A percentile compares a stretch with the other conserved stretches of the same genome.
phyloP scores from a whole-genome alignment of 371 early-diverging fungal genomes.

The Syncephalis fuscata region DNA sequence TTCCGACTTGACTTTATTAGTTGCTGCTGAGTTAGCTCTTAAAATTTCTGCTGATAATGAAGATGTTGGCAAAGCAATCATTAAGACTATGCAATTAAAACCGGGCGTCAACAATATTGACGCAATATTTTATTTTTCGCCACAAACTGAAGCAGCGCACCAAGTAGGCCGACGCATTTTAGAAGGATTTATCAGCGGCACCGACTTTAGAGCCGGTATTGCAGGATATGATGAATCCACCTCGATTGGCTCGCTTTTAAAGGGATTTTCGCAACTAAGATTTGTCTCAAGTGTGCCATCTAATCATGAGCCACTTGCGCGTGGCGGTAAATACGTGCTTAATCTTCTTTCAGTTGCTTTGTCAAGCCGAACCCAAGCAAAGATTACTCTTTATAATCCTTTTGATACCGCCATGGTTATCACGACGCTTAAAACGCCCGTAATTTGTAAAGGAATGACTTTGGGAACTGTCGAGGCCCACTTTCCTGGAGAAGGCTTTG shows the following conservation, averaged over 20 bases:
- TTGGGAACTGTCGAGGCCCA: too few relatives aligned
- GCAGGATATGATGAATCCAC: conserved; percentile 5
- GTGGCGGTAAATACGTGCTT: not conserved
- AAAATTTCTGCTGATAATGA: too few relatives aligned
- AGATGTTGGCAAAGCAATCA: too few relatives aligned
- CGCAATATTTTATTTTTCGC: too few relatives aligned
- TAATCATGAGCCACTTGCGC: not conserved
- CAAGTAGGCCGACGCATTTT: too few relatives aligned
- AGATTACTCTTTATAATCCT: conserved; percentile 6
- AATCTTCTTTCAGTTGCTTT: conserved; percentile 1
- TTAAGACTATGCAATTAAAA: too few relatives aligned
- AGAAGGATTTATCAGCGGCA: too few relatives aligned
- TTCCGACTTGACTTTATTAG: conserved; percentile 25
- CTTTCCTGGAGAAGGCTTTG: too few relatives aligned
- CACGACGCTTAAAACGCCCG: not conserved
- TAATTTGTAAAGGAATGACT: not conserved
- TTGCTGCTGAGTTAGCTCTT: conserved; percentile 5
- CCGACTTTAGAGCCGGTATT: not conserved
- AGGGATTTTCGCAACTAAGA: conserved; percentile 2
- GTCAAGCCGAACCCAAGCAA: conserved; percentile 1
- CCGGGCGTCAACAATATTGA: too few relatives aligned
- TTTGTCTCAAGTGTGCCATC: conserved; percentile 1
- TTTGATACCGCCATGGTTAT: conserved; percentile 5
- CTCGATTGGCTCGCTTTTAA: not conserved
- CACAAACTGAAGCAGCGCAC: too few relatives aligned